Base-by-base conservation (phyloP, 1,139 yeast species). In the Debaryomycetaceae sp. region DNA sequence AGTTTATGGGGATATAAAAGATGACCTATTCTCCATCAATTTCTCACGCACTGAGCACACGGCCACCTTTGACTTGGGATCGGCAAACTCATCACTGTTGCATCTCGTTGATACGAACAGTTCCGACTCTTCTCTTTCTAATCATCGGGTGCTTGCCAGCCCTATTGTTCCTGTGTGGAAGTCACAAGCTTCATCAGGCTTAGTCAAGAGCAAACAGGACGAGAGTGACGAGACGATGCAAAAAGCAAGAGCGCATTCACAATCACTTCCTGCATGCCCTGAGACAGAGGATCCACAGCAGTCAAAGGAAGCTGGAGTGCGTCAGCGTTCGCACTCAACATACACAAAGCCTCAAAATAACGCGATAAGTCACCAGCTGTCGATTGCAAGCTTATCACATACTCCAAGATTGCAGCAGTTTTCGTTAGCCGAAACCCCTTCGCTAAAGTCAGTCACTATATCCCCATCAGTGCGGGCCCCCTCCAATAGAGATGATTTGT, bases 381-480 rank as follows among this genome's bases (percentile, higher is more conserved):
- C 38, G 6, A n/a, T 33, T 11, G 9, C 31, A 34, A 23, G 37
- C n/a, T 14, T 17, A n/a, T 7, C 31, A 3, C 20, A 31, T 8
- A 49, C 51, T 34, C 47, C 52, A 7, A 39, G 43, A 17, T 38
- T 49, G 5, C 51, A 50, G 24, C 63, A 64, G 6, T 34, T 40
- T 17, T 36, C 43, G 17, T 7, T 52, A 39, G 45, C 50, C 34
- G 61, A 62, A 43, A 59, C 72, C 1, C 69, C 73, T 6, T 68
- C 74, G 2, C 51, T 70, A 24, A 70, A 69, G 45, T 67, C 75
- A 8, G 60, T 70, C 31, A 68, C 75, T 3, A 69, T 70, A 6
- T 69, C 75, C 5, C 75, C 76, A 4, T 68, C 71, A 35, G 52
- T 63, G 3, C 50, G 72, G 41, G 48, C 45, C 34, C 45, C 42